These are phyloP conservation scores for Rhipidocladum racemiflorum DNA, from an alignment of 176 grass and related monocot species.

Conservation along the genomic window DNA sequence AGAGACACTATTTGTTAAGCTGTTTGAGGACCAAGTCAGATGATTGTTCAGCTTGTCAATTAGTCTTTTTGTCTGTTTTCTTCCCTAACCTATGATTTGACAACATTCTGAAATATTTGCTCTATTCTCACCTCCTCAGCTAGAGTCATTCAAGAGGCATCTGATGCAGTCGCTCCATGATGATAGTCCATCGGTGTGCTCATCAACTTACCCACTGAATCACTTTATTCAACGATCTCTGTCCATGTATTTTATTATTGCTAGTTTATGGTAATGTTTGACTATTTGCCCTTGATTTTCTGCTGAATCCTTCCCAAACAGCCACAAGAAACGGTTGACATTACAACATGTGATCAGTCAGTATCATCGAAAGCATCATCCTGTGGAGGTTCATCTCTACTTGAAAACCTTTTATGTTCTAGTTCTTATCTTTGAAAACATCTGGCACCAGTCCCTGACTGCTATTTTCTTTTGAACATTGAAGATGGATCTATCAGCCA, in stretches of 20 bases:
- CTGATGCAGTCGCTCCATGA: slow-evolving; percentile 82
- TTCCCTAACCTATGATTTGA: neutral
- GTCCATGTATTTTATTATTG: neutral
- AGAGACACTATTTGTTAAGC: neutral
- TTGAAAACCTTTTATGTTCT: neutral
- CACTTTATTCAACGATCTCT: neutral
- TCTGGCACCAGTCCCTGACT: neutral
- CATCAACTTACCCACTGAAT: slow-evolving; percentile 13
- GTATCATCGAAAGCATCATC: slow-evolving; percentile 45
- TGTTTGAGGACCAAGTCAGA: neutral
- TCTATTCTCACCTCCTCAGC: slow-evolving; percentile 35
- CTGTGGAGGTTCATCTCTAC: slow-evolving; percentile 48
- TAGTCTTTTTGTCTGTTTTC: neutral
- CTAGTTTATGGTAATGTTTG: neutral
- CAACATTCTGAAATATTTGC: neutral
- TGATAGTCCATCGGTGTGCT: slow-evolving; percentile 67
- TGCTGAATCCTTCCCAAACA: slow-evolving; percentile 25
- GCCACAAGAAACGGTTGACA: slow-evolving; percentile 67
- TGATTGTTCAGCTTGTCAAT: neutral
- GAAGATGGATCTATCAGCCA: slow-evolving; percentile 50
- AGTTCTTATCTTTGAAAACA: neutral
- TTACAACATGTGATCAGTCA: slow-evolving; percentile 72
- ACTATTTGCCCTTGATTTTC: neutral
- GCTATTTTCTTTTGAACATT: slow-evolving; percentile 10
- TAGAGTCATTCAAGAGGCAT: slow-evolving; percentile 94